Conservation (phyloP, 1,284 basidiomycete species). For the Spongiforma sp. region DNA sequence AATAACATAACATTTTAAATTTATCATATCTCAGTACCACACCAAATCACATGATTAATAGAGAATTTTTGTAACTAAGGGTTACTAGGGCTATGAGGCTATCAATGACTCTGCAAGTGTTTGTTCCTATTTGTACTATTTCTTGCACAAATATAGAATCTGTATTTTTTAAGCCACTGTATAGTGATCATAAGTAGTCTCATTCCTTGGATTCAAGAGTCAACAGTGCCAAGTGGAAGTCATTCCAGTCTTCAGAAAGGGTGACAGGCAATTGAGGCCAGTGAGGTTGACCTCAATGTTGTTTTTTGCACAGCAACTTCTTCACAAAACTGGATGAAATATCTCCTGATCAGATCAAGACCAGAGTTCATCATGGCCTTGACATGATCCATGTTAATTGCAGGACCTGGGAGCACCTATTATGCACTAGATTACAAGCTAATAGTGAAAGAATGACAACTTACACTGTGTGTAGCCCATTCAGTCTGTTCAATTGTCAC, state of each 20-base stretch:
- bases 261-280: no score
- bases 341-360: neutral
- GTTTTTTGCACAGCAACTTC: no score
- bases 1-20: neutral
- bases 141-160: neutral
- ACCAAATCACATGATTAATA: neutral
- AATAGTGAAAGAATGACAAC: neutral
- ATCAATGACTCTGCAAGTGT: neutral
- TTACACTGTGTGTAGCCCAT: neutral
- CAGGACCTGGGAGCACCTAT: neutral
- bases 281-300: no score
- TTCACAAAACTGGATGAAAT: neutral
- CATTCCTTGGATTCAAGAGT: neutral
- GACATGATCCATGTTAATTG: neutral
- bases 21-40: neutral
- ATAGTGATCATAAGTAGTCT: neutral
- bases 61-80: no score
- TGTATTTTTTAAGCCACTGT: neutral
- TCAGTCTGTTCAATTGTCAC: neutral
- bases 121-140: neutral
- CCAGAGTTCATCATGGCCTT: neutral
- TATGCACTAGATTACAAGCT: neutral
- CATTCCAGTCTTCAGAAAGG: no score
- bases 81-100: no score
- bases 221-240: neutral